Evolutionary conservation across 306 rosid genomes (phyloP), one percentile per base, ranked within the genome.

Genomic region (Trifolium subterraneum): DNA sequence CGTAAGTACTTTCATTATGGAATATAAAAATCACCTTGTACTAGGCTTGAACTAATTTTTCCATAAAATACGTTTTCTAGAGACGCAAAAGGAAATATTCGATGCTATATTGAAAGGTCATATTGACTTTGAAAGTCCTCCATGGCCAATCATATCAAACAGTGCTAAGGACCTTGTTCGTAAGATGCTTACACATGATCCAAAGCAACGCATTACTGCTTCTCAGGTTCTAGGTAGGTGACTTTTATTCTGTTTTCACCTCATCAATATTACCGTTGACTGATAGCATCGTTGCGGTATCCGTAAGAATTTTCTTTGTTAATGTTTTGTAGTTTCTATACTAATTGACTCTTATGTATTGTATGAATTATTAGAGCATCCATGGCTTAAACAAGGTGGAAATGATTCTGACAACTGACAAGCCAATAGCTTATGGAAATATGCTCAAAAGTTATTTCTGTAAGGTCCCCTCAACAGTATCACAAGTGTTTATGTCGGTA

Each of bases 321-420:
- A 23, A 23, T 27, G 55, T 47, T 29, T 58, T 52, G 31, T 25
- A n/a, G 44, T 61, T 77, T 78, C 48, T 70, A 38, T 44, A 45
- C 71, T 69, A 72, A 84, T 76, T 70, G 76, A 75, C 44, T 56
- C 64, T 41, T 27, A 38, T 78, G 60, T 52, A 68, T 67, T 81
- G 36, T 70, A 39, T 73, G 76, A 61, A 65, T 74, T 16, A 75
- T 73, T 73, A 93, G 98, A 93, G 48, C 98, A 93, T 76, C 98
- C 97, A 1, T 93, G 98, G 98, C 65, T 93, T 42, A 89, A 83
- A 86, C 97, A 93, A 85, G 92, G 81, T 45, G 94, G 97, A 72
- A 87, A 84, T 78, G 98, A 97, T 48, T 84, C 96, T 36, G 93
- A 93, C 86, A 93, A 86, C 97, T 36, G 93, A 93, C 86, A 93